Conservation (phyloP, 2,329 filamentous ascomycete species). For the Coniochaeta ligniaria region DNA sequence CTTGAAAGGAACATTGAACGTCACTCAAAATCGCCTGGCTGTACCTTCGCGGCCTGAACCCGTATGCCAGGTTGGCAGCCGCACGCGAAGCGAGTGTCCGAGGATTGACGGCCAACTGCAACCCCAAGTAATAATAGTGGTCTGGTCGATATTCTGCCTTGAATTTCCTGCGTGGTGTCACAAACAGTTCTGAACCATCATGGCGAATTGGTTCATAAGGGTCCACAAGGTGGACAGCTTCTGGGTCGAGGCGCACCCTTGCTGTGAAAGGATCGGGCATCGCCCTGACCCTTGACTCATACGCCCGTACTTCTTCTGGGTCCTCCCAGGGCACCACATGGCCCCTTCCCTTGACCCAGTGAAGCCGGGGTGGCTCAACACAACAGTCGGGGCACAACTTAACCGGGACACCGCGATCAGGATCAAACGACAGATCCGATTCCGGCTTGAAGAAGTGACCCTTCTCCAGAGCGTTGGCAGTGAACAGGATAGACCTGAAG, state of each 20-base stretch:
- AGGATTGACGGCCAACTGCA: slow-evolving; percentile 8
- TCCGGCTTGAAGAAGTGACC: not conserved
- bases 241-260: not conserved
- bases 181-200: not conserved
- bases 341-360: not conserved
- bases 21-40: not conserved
- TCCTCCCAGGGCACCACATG: slow-evolving; percentile 6
- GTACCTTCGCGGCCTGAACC: not conserved
- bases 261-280: slow-evolving; percentile 8
- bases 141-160: not conserved
- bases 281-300: slow-evolving; percentile 7
- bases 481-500: not conserved
- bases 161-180: not conserved
- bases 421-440: not conserved
- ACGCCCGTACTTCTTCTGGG: slow-evolving; percentile 9
- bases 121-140: not conserved
- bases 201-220: not conserved
- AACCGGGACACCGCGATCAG: slow-evolving; percentile 1
- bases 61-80: slow-evolving; percentile 8
- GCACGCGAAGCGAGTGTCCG: slow-evolving; percentile 10
- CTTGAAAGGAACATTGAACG: not conserved
- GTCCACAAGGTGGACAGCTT: not conserved
- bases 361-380: slow-evolving; percentile 9
- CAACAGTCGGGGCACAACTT: slow-evolving; percentile 7
- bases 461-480: not conserved